These are phyloP conservation scores for Colletotrichum abscissum DNA, from an alignment of 2,329 filamentous ascomycete genomes.

Conservation along the genomic window DNA sequence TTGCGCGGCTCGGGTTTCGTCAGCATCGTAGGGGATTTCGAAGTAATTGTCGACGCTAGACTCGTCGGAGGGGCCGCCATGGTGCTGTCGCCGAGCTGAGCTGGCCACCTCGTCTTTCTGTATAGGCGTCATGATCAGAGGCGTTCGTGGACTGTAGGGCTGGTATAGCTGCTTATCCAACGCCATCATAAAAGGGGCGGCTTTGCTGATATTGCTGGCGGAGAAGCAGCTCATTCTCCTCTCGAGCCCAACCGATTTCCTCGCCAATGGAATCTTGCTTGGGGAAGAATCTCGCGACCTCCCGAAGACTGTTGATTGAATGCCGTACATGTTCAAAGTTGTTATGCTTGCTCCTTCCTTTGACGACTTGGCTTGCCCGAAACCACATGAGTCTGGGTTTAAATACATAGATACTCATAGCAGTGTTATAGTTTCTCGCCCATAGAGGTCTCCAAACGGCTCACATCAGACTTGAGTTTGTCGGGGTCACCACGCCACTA, in stretches of 20 bases:
- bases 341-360: not conserved
- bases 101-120: not conserved
- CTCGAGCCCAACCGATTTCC: not conserved
- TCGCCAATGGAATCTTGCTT: not conserved
- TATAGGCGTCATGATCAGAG: not conserved
- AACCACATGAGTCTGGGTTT: not conserved
- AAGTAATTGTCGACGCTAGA: not conserved
- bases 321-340: not conserved
- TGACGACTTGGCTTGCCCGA: not conserved
- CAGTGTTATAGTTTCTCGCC: too few species aligned
- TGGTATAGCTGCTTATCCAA: conserved; percentile 12
- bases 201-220: not conserved
- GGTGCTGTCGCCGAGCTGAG: not conserved
- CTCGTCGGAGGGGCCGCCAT: not conserved
- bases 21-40: not conserved
- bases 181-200: not conserved
- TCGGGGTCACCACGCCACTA: not conserved
- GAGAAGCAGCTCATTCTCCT: not conserved
- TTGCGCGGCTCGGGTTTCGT: too few species aligned
- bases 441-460: not conserved
- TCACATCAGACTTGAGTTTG: not conserved
- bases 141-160: not conserved
- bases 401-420: not conserved
- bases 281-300: not conserved
- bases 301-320: not conserved